Conservation (phyloP, 164 flowering plant genomes). For the Vitis riparia region DNA sequence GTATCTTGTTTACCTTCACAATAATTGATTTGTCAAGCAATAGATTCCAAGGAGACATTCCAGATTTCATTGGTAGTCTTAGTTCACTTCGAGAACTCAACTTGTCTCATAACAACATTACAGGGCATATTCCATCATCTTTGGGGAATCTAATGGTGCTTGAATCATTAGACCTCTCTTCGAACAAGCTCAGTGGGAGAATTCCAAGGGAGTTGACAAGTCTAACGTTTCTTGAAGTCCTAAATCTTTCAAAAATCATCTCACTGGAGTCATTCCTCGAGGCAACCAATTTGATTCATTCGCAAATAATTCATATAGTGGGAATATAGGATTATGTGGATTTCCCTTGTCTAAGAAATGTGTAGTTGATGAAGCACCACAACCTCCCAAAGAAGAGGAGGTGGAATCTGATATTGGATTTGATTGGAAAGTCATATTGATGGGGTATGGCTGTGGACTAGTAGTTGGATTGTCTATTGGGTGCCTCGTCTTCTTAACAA, state of each 20-base stretch:
- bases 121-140: constrained; percentile 10
- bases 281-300: too few species aligned
- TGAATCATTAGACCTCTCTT: constrained; percentile 1
- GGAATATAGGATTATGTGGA: too few species aligned
- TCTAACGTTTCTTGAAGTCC: too few species aligned
- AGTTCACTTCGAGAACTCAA: constrained; percentile 5
- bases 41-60: constrained; percentile 12
- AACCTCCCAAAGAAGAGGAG: too few species aligned
- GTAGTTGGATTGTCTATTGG: constrained; percentile 3
- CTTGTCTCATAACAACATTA: background rate
- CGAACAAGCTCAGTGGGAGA: too few species aligned
- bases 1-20: background rate
- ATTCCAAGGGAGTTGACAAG: too few species aligned
- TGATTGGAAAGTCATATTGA: constrained; percentile 1
- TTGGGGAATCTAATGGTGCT: constrained; percentile 10
- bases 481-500: background rate
- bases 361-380: too few species aligned
- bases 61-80: constrained; percentile 9
- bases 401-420: background rate
- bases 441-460: constrained; percentile 6
- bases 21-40: constrained; percentile 20
- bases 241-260: too few species aligned
- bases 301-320: too few species aligned
- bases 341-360: too few species aligned
- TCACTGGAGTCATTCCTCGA: too few species aligned